Base-by-base conservation (phyloP, 2,329 filamentous ascomycete genomes). In the Aspergillus ochraceoroseus region DNA sequence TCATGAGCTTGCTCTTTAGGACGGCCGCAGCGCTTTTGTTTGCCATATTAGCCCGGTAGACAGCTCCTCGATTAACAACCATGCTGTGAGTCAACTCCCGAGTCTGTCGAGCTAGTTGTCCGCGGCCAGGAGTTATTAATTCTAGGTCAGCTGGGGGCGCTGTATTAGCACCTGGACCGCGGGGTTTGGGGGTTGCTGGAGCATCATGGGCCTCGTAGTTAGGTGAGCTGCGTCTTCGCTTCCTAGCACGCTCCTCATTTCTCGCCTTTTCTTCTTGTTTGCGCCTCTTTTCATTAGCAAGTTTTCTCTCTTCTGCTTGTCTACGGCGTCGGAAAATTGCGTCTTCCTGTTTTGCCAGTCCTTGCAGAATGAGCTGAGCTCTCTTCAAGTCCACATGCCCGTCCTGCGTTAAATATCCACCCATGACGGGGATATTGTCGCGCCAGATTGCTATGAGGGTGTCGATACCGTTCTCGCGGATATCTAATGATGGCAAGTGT, bases 391-490 rank as follows among this genome's bases (percentile, higher is more conserved):
- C 85, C 46, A 96, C 88, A 54, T 85, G 82, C 2, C 92, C 92
- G 66, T 98, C 90, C 60, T 94, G 90, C 29, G 92, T 98, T 36
- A 98, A 76, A 63, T 95, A 98, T 8, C 92, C 92, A 31, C 88
- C 89, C 88, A 98, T 95, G 26, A 77, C 64, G 3, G 88, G 84
- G 13, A 96, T 72, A 49, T 94, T 94, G 53, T 95, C 88, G 59
- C 87, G 83, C 92, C 94, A 98, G 41, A 98, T 92, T n/a, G 87
- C 83, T 51, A 89, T 94, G 41, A 98, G 73, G 1, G 89, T 94
- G 61, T 98, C 90, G 59, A 98, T 98, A 33, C 90, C 90, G 61
- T 95, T 89, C 59, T 98, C 92, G 46, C 92, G 81, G 62, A 98
- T 96, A 64, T 96, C 92, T 43, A 98, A 75, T 56, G 90, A 94